Conservation (phyloP, 495 filamentous ascomycete genomes). For the Hypoxylon perforatum region DNA sequence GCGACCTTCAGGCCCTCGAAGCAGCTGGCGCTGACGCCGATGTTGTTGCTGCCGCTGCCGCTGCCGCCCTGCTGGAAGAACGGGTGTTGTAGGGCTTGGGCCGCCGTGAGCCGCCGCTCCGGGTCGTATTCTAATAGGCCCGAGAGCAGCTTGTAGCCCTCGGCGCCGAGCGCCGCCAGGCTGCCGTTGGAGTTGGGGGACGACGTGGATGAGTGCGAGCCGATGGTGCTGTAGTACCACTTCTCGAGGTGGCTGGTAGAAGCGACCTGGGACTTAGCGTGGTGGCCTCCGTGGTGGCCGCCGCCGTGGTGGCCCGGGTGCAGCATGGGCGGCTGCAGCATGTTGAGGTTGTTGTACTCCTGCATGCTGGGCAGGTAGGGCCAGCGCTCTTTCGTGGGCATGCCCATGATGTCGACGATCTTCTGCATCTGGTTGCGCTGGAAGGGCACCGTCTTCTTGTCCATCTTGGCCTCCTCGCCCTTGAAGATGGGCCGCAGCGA, state of each 20-base stretch:
- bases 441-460: conserved; percentile 97
- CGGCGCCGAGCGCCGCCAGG: conserved; percentile 69
- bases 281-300: conserved; percentile 54
- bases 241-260: conserved; percentile 61
- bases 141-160: conserved; percentile 83
- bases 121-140: conserved; percentile 93
- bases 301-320: conserved; percentile 55
- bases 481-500: conserved; percentile 96
- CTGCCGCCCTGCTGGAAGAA: conserved; percentile 74
- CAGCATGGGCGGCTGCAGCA: conserved; percentile 63
- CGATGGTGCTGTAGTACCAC: conserved; percentile 67
- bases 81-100: conserved; percentile 83
- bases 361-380: conserved; percentile 81
- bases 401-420: conserved; percentile 93
- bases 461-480: conserved; percentile 98
- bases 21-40: conserved; percentile 71
- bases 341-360: conserved; percentile 80
- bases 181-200: conserved; percentile 47
- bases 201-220: conserved; percentile 58
- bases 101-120: conserved; percentile 84
- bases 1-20: conserved; percentile 88
- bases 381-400: conserved; percentile 91
- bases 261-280: conserved; percentile 50
- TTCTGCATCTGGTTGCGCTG: conserved; percentile 99
- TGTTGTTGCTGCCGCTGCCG: conserved; percentile 18